Evolutionary conservation across 495 filamentous ascomycete species (phyloP).

Genomic region (Xylaria curta): DNA sequence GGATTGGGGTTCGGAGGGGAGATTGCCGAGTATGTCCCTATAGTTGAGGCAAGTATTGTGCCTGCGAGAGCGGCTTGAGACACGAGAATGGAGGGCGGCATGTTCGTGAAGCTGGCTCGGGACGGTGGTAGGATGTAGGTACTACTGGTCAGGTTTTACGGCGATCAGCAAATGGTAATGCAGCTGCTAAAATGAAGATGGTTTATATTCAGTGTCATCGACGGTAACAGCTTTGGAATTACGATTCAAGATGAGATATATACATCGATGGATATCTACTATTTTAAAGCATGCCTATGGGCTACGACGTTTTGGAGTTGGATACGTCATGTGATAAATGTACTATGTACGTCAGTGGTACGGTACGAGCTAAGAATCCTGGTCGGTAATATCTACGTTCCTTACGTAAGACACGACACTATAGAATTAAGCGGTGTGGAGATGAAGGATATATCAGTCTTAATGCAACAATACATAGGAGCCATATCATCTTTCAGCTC

Average conservation of each 20-base stretch:
- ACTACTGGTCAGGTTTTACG: neutral
- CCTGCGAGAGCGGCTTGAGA: neutral
- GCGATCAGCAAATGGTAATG: neutral
- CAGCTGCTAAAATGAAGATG: neutral
- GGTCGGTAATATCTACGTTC: too few species aligned
- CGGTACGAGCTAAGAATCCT: too few species aligned
- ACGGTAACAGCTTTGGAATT: too few species aligned
- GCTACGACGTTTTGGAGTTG: neutral
- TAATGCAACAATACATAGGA: too few species aligned
- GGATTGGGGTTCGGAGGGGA: neutral
- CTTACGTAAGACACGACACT: too few species aligned
- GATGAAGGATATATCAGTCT: too few species aligned
- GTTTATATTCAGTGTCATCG: neutral
- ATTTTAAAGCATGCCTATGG: too few species aligned
- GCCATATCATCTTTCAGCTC: too few species aligned
- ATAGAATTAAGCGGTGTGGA: too few species aligned
- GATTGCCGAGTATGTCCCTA: neutral
- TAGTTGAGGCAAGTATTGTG: neutral
- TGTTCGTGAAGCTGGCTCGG: neutral
- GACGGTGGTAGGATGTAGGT: neutral
- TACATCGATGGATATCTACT: too few species aligned
- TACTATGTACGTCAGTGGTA: too few species aligned
- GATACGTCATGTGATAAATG: neutral
- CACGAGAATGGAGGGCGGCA: neutral
- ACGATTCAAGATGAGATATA: too few species aligned